Conservation (phyloP, 2,329 filamentous ascomycete genomes). For the Penicillium sp. region DNA sequence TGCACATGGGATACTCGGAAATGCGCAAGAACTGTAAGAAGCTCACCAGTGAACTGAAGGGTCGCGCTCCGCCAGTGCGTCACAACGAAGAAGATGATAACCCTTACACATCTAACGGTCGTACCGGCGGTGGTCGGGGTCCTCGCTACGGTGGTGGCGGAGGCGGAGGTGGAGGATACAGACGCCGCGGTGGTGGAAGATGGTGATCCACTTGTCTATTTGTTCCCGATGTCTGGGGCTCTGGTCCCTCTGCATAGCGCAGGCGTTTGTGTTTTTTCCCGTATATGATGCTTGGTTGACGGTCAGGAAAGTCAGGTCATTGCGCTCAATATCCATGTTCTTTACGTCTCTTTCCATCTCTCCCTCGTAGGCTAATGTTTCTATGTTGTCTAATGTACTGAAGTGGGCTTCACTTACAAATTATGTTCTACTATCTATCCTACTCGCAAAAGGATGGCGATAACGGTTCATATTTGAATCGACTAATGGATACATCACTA, state of each 20-base stretch:
- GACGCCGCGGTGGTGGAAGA: slow-evolving; percentile 43
- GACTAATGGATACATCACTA: no score
- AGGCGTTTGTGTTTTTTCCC: slow-evolving; percentile 38
- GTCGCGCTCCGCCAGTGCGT: slow-evolving; percentile 62
- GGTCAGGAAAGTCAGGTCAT: slow-evolving; percentile 23
- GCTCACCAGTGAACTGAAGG: slow-evolving; percentile 85
- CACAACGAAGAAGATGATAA: slow-evolving; percentile 58
- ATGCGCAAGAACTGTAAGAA: slow-evolving; percentile 92
- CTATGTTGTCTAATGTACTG: neutral
- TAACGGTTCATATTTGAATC: neutral
- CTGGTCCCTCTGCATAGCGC: slow-evolving; percentile 42
- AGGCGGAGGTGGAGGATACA: slow-evolving; percentile 46
- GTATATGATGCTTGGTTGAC: slow-evolving; percentile 27
- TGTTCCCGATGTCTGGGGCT: slow-evolving; percentile 7
- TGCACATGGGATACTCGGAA: slow-evolving; percentile 96
- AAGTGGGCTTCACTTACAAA: neutral
- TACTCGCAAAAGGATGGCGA: neutral
- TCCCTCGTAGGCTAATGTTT: neutral
- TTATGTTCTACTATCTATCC: no score
- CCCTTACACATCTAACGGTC: slow-evolving; percentile 49
- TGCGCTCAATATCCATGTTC: slow-evolving; percentile 22
- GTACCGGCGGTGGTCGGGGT: slow-evolving; percentile 47
- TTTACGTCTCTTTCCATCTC: slow-evolving; percentile 7
- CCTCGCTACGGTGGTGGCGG: slow-evolving; percentile 47
- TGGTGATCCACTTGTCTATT: slow-evolving; percentile 33